These are phyloP conservation scores for Metrosideros polymorpha DNA, from an alignment of 441 rosid genomes.

Conservation along the genomic window DNA sequence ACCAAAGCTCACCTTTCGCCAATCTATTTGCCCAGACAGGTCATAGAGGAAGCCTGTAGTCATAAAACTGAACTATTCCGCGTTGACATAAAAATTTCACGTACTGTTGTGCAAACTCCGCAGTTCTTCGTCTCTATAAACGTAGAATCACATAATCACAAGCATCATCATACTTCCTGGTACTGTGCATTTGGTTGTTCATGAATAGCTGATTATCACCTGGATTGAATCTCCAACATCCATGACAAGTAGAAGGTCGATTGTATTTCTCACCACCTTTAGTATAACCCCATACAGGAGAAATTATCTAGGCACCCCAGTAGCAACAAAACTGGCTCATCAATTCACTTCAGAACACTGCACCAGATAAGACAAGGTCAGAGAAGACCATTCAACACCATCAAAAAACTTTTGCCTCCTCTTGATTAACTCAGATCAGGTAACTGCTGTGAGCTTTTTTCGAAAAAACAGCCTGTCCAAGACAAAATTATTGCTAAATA, in stretches of 20 bases:
- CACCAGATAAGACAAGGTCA: not conserved
- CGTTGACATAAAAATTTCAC: not conserved
- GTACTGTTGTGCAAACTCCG: not conserved
- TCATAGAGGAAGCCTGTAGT: not conserved
- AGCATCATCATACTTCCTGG: not conserved
- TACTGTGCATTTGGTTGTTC: not conserved
- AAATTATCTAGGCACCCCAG: not conserved
- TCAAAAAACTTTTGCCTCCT: not conserved
- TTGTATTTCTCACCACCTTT: not conserved
- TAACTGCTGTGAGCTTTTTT: not conserved
- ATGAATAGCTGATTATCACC: not conserved
- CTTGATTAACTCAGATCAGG: not conserved
- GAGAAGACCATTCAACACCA: not conserved
- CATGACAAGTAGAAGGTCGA: not conserved
- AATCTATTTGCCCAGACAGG: not conserved
- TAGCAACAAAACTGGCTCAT: not conserved
- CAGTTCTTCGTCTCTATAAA: not conserved
- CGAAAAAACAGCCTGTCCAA: not conserved
- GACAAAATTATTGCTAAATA: not conserved
- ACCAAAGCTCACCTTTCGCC: not conserved
- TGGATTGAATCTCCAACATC: not conserved
- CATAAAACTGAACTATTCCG: not conserved
- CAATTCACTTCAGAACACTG: constrained; percentile 28
- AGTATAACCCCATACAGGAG: not conserved
- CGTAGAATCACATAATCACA: not conserved